These are phyloP conservation scores for Sporobolomyces phaffii DNA, from an alignment of 768 basidiomycete genomes.

Conservation along the genomic window DNA sequence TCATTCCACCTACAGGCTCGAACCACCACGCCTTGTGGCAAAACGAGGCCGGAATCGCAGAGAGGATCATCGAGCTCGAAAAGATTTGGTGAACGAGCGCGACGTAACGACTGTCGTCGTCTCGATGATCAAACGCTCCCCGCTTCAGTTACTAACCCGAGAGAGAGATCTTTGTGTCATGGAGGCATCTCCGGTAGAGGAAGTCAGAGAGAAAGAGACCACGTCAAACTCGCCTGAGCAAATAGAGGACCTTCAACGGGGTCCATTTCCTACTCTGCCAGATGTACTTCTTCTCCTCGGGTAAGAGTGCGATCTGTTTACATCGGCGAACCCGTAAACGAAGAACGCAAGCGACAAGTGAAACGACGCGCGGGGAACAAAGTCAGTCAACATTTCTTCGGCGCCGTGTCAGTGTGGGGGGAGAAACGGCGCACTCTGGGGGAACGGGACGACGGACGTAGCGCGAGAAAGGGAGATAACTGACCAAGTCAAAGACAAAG, in stretches of 20 bases:
- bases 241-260: background rate
- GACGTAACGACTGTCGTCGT: background rate
- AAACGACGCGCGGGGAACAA: no score
- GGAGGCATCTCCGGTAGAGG: no score
- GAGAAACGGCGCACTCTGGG: no score
- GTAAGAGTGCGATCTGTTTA: background rate
- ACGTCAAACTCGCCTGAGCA: background rate
- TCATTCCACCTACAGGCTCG: background rate
- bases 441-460: background rate
- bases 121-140: no score
- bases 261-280: slow-evolving; percentile 7
- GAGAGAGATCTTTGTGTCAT: no score
- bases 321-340: background rate
- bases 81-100: background rate
- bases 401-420: no score
- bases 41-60: background rate
- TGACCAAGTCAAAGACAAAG: background rate
- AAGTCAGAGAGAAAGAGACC: background rate
- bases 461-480: background rate
- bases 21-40: background rate
- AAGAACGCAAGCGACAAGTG: no score
- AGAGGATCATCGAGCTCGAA: background rate
- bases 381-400: no score
- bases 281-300: background rate
- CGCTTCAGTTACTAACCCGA: no score